These are phyloP conservation scores for Cyphellophora attinorum DNA, from an alignment of 2,329 filamentous ascomycete species.

Conservation along the genomic window DNA sequence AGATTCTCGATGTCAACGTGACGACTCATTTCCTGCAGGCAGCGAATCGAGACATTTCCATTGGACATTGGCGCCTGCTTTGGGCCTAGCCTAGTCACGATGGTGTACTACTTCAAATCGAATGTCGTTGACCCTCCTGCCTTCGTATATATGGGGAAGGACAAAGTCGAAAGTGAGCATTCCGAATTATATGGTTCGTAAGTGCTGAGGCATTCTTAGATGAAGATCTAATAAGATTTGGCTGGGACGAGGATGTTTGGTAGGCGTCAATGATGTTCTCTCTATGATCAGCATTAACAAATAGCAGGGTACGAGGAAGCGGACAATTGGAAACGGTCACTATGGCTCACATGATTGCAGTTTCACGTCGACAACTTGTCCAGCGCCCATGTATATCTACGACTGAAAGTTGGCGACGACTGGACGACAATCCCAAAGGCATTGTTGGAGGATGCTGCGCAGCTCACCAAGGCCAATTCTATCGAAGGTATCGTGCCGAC, in stretches of 20 bases:
- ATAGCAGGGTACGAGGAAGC: constrained; percentile 1
- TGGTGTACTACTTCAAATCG: constrained; percentile 97
- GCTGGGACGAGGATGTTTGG: constrained; percentile 95
- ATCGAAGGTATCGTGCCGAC: constrained; percentile 78
- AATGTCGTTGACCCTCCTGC: constrained; percentile 71
- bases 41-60: too few relatives aligned
- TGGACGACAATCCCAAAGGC: constrained; percentile 75
- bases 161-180: constrained; percentile 95
- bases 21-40: too few relatives aligned
- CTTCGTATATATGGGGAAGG: constrained; percentile 93
- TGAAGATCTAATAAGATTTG: constrained; percentile 90
- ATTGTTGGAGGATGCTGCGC: constrained; percentile 79
- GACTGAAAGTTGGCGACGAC: constrained; percentile 63
- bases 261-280: constrained; percentile 26
- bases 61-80: too few relatives aligned
- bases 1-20: too few relatives aligned
- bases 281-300: constrained; percentile 1
- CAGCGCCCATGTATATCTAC: constrained; percentile 90
- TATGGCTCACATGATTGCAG: constrained; percentile 33
- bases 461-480: constrained; percentile 96
- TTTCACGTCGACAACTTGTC: constrained; percentile 98
- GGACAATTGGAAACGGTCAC: too few relatives aligned
- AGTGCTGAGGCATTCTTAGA: constrained; percentile 44
- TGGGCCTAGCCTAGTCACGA: too few relatives aligned
- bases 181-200: too few relatives aligned